Base-by-base conservation (phyloP, 192 early-diverging fungal genomes). In the Gaertneriomyces semiglobifer region DNA sequence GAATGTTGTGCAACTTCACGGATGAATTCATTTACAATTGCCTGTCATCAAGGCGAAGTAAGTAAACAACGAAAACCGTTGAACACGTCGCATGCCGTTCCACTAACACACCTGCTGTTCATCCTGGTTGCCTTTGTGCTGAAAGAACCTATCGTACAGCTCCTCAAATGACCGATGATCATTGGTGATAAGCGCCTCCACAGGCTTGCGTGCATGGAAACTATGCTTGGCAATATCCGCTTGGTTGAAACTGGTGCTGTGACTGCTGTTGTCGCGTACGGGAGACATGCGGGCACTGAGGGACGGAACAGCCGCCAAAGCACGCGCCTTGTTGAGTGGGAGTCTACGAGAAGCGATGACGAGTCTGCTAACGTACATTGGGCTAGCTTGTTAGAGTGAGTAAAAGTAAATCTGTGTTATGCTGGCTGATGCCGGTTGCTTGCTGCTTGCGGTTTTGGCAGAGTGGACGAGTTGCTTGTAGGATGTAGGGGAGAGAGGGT, bases 101-200 rank as follows among this genome's bases (percentile, higher is more conserved):
- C 1, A 33, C 25, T 33, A 33, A 12, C 18, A 11, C 9, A 46
- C 61, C 42, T 46, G 44, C 18, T 43, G 16, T 7, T 33, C 61
- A 9, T 43, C 42, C 7, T 18, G 11, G 20, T 43, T 48, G 5
- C 61, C 61, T 43, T 45, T 50, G n/a, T 33, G 44, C 44, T 45
- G 16, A 6, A 54, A 8, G 42, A 54, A 65, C 14, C 63, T 7
- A 11, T 52, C 18, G 42, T 54, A 65, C 11, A 65, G 63, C 63
- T 65, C 63, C 38, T 65, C 63, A 53, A 65, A 65, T n/a, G 63
- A 65, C 14, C 52, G 39, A 20, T 65, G 63, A 40, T 65, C 63
- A 53, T 65, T 65, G 42, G 16, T 54, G 63, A 65, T 65, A n/a
- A 65, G 42, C 7, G 39, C 51, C 33, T 65, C 63, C 14, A 65